phyloP scores from a whole-genome alignment of 345 rosid genomes.

The Gossypium arboreum region DNA sequence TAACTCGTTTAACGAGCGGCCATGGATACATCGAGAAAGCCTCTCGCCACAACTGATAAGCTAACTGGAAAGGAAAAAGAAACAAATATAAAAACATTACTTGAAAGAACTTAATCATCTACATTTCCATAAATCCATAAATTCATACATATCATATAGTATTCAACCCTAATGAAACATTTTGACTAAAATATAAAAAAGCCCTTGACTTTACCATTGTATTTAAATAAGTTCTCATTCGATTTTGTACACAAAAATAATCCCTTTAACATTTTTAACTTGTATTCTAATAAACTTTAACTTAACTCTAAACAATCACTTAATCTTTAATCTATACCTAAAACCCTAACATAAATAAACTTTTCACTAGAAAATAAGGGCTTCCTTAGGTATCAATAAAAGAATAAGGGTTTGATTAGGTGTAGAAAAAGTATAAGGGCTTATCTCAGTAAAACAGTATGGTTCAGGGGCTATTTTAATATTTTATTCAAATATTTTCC shows the following conservation, averaged over 20 bases:
- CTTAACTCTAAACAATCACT: too few relatives aligned
- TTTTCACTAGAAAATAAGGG: too few relatives aligned
- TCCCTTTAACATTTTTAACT: too few relatives aligned
- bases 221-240: background rate
- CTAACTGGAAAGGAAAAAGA: slow-evolving; percentile 30
- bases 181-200: background rate
- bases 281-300: too few relatives aligned
- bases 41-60: slow-evolving; percentile 68
- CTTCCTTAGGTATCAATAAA: too few relatives aligned
- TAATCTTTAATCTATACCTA: too few relatives aligned
- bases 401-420: too few relatives aligned
- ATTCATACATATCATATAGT: background rate
- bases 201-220: background rate
- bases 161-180: background rate
- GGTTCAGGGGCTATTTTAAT: too few relatives aligned
- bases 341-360: too few relatives aligned
- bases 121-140: background rate
- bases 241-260: too few relatives aligned
- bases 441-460: too few relatives aligned
- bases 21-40: slow-evolving; percentile 79
- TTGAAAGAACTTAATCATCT: background rate
- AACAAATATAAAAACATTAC: background rate
- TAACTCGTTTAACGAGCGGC: slow-evolving; percentile 65
- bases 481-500: background rate
- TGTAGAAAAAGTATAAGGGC: too few relatives aligned